A percentile compares a stretch with the other conserved stretches of the same genome.
Evolutionary conservation across 257 asterid genomes (phyloP).

Genomic region (Marsdenia floribunda): DNA sequence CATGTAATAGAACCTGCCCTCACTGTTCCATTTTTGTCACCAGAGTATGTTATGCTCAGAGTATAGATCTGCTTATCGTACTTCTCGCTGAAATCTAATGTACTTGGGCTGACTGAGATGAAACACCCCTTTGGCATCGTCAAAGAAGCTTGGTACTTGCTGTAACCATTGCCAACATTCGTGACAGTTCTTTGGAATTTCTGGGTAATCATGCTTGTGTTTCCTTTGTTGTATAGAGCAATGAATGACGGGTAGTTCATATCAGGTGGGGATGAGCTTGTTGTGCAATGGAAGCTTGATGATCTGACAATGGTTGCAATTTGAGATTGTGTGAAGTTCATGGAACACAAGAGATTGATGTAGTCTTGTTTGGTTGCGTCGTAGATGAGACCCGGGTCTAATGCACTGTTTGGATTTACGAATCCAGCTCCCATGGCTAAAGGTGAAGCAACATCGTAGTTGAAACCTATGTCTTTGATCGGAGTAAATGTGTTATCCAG

Average conservation of each 20-base stretch:
- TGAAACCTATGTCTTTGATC: conserved; percentile 15
- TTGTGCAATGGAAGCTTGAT: conserved; percentile 31
- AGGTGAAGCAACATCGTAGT: conserved; percentile 10
- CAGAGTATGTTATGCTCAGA: conserved; percentile 21
- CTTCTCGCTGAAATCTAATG: conserved; percentile 29
- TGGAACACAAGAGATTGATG: conserved; percentile 33
- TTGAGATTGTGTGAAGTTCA: conserved; percentile 39
- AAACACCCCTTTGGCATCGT: conserved; percentile 26
- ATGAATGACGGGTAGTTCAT: conserved; percentile 49
- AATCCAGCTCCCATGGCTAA: conserved; percentile 38
- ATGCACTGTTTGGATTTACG: conserved; percentile 40
- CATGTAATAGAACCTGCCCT: conserved; percentile 40
- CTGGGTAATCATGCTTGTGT: conserved; percentile 8
- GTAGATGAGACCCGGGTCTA: conserved; percentile 43
- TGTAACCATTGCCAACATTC: conserved; percentile 31
- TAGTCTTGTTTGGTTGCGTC: conserved; percentile 33
- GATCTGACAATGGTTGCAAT: conserved; percentile 32
- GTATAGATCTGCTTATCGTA: conserved; percentile 36
- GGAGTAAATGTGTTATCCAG: conserved; percentile 14
- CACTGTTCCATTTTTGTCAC: conserved; percentile 21
- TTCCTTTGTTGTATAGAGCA: conserved; percentile 26
- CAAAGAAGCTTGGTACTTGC: conserved; percentile 31
- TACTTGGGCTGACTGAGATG: conserved; percentile 28
- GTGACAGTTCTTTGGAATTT: conserved; percentile 38
- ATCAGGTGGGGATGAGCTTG: conserved; percentile 24